A percentile compares a stretch with the other conserved stretches of the same genome.
These are phyloP conservation scores for Arthrobotrys sphaeroides DNA, from an alignment of 2,329 filamentous ascomycete genomes.

Conservation along the genomic window DNA sequence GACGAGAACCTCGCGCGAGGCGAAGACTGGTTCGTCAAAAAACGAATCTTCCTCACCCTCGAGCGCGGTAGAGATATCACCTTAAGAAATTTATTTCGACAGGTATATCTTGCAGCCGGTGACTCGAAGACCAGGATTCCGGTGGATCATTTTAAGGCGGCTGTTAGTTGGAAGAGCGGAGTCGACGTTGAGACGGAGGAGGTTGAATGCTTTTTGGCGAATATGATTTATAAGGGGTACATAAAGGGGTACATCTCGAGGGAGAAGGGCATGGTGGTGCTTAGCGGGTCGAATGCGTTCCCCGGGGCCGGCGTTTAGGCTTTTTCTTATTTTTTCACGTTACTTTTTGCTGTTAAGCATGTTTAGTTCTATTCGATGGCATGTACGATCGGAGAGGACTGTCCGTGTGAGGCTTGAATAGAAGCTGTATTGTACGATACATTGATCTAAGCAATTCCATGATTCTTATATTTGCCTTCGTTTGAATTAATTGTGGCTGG, in stretches of 20 bases:
- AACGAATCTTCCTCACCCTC: slow-evolving; percentile 91
- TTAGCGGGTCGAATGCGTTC: slow-evolving; percentile 93
- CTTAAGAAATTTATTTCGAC: slow-evolving; percentile 87
- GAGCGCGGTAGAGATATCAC: slow-evolving; percentile 92
- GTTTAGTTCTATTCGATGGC: not conserved
- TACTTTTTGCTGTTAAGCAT: not conserved
- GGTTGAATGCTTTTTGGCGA: slow-evolving; percentile 92
- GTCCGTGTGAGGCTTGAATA: not conserved
- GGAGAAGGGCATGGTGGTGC: slow-evolving; percentile 85
- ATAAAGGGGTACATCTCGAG: slow-evolving; percentile 99
- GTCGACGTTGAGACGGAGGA: slow-evolving; percentile 79
- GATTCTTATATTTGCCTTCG: not conserved
- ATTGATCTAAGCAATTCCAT: not conserved
- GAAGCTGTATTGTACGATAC: not conserved
- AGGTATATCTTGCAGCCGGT: slow-evolving; percentile 80
- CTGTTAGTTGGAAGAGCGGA: slow-evolving; percentile 68
- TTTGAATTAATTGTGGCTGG: slow-evolving; percentile 15
- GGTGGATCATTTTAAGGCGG: slow-evolving; percentile 83
- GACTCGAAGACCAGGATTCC: slow-evolving; percentile 81
- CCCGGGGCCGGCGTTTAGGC: slow-evolving; percentile 76
- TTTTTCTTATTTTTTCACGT: not conserved
- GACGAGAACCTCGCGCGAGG: slow-evolving; percentile 81
- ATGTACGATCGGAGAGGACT: not conserved
- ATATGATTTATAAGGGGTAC: slow-evolving; percentile 97
- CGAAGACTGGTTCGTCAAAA: slow-evolving; percentile 91